Evolutionary conservation across 108 stramenopile species (phyloP), one percentile per base, ranked within the genome.

Genomic region (Pseudonitzschia multiseries): DNA sequence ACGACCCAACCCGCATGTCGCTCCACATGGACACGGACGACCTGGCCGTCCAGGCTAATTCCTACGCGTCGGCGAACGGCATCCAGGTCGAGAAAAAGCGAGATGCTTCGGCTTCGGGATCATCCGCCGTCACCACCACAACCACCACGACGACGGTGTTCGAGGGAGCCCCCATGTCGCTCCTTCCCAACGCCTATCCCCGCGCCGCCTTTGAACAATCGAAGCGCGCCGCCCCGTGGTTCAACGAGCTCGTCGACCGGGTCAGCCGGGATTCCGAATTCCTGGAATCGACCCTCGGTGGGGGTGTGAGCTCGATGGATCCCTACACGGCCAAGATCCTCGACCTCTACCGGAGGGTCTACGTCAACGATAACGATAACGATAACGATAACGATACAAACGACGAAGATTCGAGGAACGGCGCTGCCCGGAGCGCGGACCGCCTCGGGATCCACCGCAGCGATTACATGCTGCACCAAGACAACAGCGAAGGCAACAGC

Each of bases 401-500:
- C n/a, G n/a, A n/a, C n/a, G n/a, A n/a, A n/a, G n/a, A n/a, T n/a
- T n/a, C n/a, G n/a, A n/a, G n/a, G n/a, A n/a, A n/a, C n/a, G n/a
- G 68, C 81, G 12, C 79, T 66, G 88, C 87, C n/a, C 48, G 62
- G 21, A 32, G 28, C 13, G 88, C 90, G 31, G 86, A 90, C 61
- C 73, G 83, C 24, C 82, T 98, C 27, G 99, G 96, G 9, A 89
- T 99, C 43, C 87, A 84, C 65, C 85, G 99, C 8, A 90, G 88
- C 68, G 99, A 99, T 83, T 99, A 99, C 89, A 99, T 99, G 99
- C 78, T 99, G 14, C 83, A 95, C 81, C 12, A n/a, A n/a, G n/a
- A n/a, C n/a, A n/a, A n/a, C n/a, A n/a, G n/a, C n/a, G n/a, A n/a
- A n/a, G n/a, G n/a, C n/a, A n/a, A n/a, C n/a, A n/a, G n/a, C n/a